Base-by-base conservation (phyloP, 78 protist genomes). In the Bodo saltans region DNA sequence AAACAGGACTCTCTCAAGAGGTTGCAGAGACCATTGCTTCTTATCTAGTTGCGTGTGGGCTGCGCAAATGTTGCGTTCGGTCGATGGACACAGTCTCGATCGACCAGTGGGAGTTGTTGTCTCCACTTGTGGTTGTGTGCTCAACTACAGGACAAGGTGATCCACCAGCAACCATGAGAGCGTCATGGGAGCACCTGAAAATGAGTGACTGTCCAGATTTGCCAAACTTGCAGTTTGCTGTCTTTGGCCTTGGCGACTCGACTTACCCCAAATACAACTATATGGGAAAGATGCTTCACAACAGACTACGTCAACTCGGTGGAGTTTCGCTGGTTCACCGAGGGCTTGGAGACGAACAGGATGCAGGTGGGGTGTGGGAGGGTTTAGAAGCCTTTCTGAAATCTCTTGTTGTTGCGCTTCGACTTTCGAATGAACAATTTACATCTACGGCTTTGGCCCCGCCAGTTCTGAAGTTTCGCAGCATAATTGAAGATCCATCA, bases 261-360 rank as follows among this genome's bases (percentile, higher is more conserved):
- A 88, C 93, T 26, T 95, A 95, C 90, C 95, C 90, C n/a, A 91
- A 92, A 37, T 95, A 75, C 91, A 83, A 89, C 79, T 75, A 83
- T 27, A 81, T 93, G 70, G 96, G 92, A 47, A 70, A 80, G 37
- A 38, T 84, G 30, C 32, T 81, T 26, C 94, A 93, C 72, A 35
- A 47, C 40, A 37, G 75, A 35, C 29, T 95, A 39, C 87, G 67
- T 42, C 87, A 78, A 0, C 86, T 93, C 21, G 96, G 96, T 32
- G 98, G 82, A 32, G 0, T 21, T 8, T 75, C 88, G 47, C 42
- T 84, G 30, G 70, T 39, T 32, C 85, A 71, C 33, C 85, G 47
- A 26, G 96, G 96, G 21, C 86, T 83, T 33, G 96, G 96, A 33
- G 98, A 95, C 83, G 98, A 95, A 83, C 96, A 95, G 35, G 81